Base-by-base conservation (phyloP, 805 yeast species). In the Kazachstania taianensis region DNA sequence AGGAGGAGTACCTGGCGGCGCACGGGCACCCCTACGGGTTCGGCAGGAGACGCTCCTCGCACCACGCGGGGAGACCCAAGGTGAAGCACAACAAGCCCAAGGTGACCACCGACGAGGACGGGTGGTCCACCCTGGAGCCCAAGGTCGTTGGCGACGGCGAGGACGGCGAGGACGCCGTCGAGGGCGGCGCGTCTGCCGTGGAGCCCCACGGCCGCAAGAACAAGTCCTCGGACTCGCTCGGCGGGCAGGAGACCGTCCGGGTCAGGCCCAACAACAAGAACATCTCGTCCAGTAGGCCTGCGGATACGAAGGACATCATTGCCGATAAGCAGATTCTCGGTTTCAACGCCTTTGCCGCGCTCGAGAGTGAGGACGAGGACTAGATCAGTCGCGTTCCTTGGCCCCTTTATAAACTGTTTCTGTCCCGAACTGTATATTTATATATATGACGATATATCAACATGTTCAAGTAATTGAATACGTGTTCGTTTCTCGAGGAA, bases 281-380 rank as follows among this genome's bases (percentile, higher is more conserved):
- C 57, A 75, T 81, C 55, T 74, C 83, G 6, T 74, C 83, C 13
- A 73, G 81, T 28, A 79, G 76, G 59, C 79, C 85, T 17, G 80
- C 73, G 33, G 86, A 80, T 51, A 66, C 81, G 15, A 73, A 79
- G 55, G 89, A 81, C 55, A 69, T 76, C 41, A 66, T 73, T 48
- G 75, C 84, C 27, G 84, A 78, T 44, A 73, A 77, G 44, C 80
- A 73, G 42, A 73, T 74, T 42, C 67, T 68, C 30, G 67, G 73
- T 15, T 82, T 81, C 69, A 82, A 82, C 59, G 89, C 92, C 4
- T 82, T 82, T 57, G 86, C 78, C 48, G 89, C 89, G 18, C 72
- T 82, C 52, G 80, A 72, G 20, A 65, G 63, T 39, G 74, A 68
- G 20, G 72, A 69, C 33, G 32, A 38, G 8, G 31, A 28, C 10